Conservation (phyloP, 768 basidiomycete genomes). For the Phylloporus sp. region DNA sequence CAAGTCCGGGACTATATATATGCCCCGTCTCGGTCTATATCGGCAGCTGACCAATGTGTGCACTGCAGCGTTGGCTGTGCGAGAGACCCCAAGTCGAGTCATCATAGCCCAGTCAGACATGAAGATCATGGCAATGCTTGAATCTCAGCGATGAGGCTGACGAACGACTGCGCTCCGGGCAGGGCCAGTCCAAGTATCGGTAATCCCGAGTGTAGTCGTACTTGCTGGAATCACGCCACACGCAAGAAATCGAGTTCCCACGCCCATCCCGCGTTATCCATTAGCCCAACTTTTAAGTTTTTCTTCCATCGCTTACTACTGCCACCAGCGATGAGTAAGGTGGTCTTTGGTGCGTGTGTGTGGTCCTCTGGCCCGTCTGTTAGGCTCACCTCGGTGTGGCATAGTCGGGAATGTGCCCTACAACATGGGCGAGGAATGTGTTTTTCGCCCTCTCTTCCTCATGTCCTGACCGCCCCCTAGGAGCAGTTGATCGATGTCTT, state of each 20-base stretch:
- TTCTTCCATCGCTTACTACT: not conserved
- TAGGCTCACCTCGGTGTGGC: conserved; percentile 3
- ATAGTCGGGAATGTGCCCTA: conserved; percentile 87
- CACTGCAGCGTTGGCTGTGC: too few species aligned
- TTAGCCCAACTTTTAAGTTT: too few species aligned
- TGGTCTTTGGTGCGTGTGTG: conserved; percentile 59
- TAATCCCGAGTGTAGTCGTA: conserved; percentile 2
- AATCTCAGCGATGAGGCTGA: not conserved
- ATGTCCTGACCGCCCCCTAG: conserved; percentile 30
- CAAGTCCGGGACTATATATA: not conserved
- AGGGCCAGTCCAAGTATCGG: not conserved
- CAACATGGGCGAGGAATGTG: conserved; percentile 72
- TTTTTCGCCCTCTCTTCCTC: not conserved
- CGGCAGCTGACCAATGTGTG: too few species aligned
- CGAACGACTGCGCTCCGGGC: not conserved
- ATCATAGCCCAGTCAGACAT: not conserved
- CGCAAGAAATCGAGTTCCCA: not conserved
- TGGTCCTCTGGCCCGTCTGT: not conserved
- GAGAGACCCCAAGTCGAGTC: not conserved
- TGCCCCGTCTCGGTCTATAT: not conserved
- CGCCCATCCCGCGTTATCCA: too few species aligned
- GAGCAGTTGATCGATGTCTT: conserved; percentile 86
- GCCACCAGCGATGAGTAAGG: conserved; percentile 54
- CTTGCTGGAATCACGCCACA: not conserved
- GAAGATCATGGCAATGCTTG: not conserved